Base-by-base conservation (phyloP, 176 grass and related monocot species). In the Elymus sibiricus region DNA sequence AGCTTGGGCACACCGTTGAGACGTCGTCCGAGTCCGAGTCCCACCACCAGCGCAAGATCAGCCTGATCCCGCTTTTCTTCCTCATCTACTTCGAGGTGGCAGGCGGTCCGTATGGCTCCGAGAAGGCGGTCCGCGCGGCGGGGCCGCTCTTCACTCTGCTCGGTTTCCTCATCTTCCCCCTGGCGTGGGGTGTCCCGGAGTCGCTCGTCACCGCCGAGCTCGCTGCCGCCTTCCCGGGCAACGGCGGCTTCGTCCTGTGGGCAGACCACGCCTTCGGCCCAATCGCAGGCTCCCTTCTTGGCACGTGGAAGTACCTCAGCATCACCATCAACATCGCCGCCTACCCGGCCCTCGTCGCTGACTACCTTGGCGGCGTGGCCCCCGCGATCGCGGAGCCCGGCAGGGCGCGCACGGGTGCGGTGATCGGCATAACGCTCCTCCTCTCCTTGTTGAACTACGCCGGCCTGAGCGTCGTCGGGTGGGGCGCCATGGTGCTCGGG, bases 21-120 rank as follows among this genome's bases (percentile, higher is more conserved):
- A 40, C 68, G 35, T 39, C 67, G 64, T 19, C 68, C 68, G 5
- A 37, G 35, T 37, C 35, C 35, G 35, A 37, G 35, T 37, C 35
- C 35, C 35, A 22, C 37, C 68, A 71, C 68, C 37, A 5, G 37
- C 35, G 68, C 69, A 92, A 92, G 77, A 83, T 97, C 53, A 92
- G 90, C 22, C 85, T 97, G 11, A 43, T 97, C 7, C 92, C 94
- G 64, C 92, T 97, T 79, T 90, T 97, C 79, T 97, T 97, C 88
- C 78, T 97, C 28, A 94, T 97, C 85, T 97, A 90, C 83, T 97
- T 97, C 79, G 90, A 97, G 85, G 94, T 97, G 5, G 94, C 94
- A 19, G 94, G 94, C 0, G 94, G 94, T 0, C 92, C 94, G 0
- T 97, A 97, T 58, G 94, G 94, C 11, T 80, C 94, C 11, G 94